A percentile compares a stretch with the other conserved stretches of the same genome.
Conservation (phyloP, 208 protist genomes). For the Vickermania spadyakhi region DNA sequence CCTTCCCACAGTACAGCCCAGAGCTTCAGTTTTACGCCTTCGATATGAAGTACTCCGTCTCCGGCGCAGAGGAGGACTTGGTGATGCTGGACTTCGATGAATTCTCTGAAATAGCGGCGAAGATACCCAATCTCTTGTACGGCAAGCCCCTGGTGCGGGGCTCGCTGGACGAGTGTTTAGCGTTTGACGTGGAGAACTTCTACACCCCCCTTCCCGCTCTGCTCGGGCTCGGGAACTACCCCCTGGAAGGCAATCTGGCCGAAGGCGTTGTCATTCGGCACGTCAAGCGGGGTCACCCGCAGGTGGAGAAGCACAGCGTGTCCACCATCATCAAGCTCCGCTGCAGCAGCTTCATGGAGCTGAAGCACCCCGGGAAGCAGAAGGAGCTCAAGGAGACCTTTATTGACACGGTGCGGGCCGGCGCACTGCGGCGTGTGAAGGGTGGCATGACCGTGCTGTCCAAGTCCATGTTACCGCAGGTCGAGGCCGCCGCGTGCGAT, state of each 20-base stretch:
- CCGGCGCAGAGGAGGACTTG: slow-evolving; percentile 63
- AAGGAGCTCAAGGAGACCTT: slow-evolving; percentile 85
- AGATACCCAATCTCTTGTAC: slow-evolving; percentile 67
- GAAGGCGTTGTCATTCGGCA: slow-evolving; percentile 85
- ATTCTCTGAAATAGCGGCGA: slow-evolving; percentile 57
- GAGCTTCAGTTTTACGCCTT: slow-evolving; percentile 85
- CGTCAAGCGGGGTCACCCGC: slow-evolving; percentile 51
- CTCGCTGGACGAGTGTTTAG: slow-evolving; percentile 71
- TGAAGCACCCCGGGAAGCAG: slow-evolving; percentile 87
- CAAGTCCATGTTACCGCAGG: slow-evolving; percentile 70
- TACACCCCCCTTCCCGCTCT: slow-evolving; percentile 70
- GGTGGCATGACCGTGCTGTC: slow-evolving; percentile 55
- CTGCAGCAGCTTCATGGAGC: slow-evolving; percentile 82
- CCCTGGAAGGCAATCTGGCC: slow-evolving; percentile 81
- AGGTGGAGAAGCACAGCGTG: slow-evolving; percentile 56
- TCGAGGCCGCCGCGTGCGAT: slow-evolving; percentile 72
- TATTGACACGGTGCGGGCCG: slow-evolving; percentile 71
- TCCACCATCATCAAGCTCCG: slow-evolving; percentile 83
- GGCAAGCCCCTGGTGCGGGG: slow-evolving; percentile 67
- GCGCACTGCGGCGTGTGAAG: slow-evolving; percentile 51
- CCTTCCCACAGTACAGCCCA: slow-evolving; percentile 85
- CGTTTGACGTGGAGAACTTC: slow-evolving; percentile 87
- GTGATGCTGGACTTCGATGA: slow-evolving; percentile 73
- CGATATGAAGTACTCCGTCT: slow-evolving; percentile 79
- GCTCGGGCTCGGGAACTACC: slow-evolving; percentile 81